Conservation (phyloP, 2,329 filamentous ascomycete species). For the Xylariaceae sp. region DNA sequence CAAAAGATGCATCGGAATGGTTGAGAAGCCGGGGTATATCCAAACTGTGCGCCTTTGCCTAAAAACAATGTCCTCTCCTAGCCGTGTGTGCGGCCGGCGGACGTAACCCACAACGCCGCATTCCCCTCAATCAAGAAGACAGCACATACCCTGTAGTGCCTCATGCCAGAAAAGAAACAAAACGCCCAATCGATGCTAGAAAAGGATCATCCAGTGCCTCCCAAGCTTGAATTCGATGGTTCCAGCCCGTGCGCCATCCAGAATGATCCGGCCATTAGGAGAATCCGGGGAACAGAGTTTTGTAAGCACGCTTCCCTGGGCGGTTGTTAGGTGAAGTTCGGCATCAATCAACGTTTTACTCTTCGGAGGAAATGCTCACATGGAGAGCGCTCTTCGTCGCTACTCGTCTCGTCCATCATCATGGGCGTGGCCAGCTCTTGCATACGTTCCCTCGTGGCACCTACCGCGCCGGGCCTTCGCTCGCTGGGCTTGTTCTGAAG, state of each 20-base stretch:
- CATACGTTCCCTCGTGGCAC: conserved; percentile 26
- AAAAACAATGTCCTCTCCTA: conserved; percentile 6
- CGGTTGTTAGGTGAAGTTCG: conserved; percentile 18
- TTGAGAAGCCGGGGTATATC: conserved; percentile 17
- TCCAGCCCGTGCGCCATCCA: background rate
- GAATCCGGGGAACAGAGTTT: conserved; percentile 40
- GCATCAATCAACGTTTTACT: background rate
- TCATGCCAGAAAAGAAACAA: conserved; percentile 2
- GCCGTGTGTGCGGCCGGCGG: background rate
- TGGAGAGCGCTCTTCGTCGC: conserved; percentile 31
- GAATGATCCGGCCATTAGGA: conserved; percentile 14
- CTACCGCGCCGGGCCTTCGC: conserved; percentile 8
- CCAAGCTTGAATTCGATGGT: conserved; percentile 3
- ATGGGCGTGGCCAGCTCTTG: conserved; percentile 28
- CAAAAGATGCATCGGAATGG: conserved; percentile 5
- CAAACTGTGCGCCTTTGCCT: conserved; percentile 14
- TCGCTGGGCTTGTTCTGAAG: conserved; percentile 21
- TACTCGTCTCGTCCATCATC: conserved; percentile 26
- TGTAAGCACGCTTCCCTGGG: conserved; percentile 40
- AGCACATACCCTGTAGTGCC: conserved; percentile 1
- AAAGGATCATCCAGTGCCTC: conserved; percentile 6
- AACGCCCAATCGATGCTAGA: conserved; percentile 34
- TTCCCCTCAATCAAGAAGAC: conserved; percentile 3
- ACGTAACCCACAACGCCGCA: conserved; percentile 12
- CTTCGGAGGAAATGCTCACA: conserved; percentile 21